Evolutionary conservation across 305 asterid genomes (phyloP).

Genomic region (Andrographis paniculata): DNA sequence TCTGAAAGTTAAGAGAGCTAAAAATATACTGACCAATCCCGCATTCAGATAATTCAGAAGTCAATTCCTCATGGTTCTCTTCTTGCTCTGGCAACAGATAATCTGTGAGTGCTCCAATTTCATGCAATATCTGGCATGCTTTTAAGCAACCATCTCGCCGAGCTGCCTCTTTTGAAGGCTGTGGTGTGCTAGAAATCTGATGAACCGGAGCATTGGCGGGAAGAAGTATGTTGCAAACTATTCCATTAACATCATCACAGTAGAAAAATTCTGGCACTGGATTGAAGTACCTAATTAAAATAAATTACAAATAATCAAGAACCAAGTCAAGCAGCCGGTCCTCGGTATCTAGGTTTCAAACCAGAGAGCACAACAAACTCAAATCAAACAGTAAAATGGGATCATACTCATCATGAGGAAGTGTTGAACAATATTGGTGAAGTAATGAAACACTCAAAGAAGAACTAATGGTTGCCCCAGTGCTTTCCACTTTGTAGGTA

Average conservation of each 20-base stretch:
- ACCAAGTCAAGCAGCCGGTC: slow-evolving; percentile 19
- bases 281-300: slow-evolving; percentile 50
- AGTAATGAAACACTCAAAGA: slow-evolving; percentile 71
- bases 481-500: slow-evolving; percentile 59
- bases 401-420: slow-evolving; percentile 93
- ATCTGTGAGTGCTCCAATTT: slow-evolving; percentile 83
- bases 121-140: slow-evolving; percentile 88
- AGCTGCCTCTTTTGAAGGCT: slow-evolving; percentile 59
- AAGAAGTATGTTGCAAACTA: slow-evolving; percentile 60
- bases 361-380: no score
- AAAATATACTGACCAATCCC: slow-evolving; percentile 45
- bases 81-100: slow-evolving; percentile 85
- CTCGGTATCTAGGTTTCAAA: no score
- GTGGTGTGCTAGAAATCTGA: slow-evolving; percentile 59
- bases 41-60: slow-evolving; percentile 35
- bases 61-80: slow-evolving; percentile 35
- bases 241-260: slow-evolving; percentile 62
- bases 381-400: no score
- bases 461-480: slow-evolving; percentile 87
- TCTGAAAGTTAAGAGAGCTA: no score
- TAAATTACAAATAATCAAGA: slow-evolving; percentile 6
- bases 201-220: slow-evolving; percentile 92
- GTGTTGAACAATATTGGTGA: slow-evolving; percentile 86
- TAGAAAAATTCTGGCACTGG: slow-evolving; percentile 72
- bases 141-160: slow-evolving; percentile 83